Evolutionary conservation across 2,329 filamentous ascomycete species (phyloP), one percentile per base, ranked within the genome.

Genomic region (Alternaria sp.): DNA sequence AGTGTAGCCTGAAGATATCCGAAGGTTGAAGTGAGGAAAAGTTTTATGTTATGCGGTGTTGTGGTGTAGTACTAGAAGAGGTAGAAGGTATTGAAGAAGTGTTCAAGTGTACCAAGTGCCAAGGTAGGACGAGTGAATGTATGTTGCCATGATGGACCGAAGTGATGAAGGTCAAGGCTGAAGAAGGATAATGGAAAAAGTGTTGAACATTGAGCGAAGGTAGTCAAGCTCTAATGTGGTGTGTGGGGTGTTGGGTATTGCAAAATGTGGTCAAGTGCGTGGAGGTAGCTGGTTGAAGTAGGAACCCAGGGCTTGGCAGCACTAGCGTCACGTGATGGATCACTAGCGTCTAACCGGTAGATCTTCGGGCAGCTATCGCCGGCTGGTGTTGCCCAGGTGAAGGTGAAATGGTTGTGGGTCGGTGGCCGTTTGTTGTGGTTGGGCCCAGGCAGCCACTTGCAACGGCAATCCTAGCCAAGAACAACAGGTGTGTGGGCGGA

Each of bases 101-200:
- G 34, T 23, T 54, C 40, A 46, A 54, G 21, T 17, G 28, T 36
- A 45, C 58, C 45, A 58, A 61, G 58, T 57, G 54, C 54, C 58
- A 54, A 57, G 54, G 24, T 36, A 26, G 17, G 10, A 21, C 44
- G 53, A 51, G 55, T 59, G 55, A 59, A 55, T 54, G 55, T 51
- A 33, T 48, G 48, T 40, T 46, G 44, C 39, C 58, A 61, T 57
- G 31, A 37, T 56, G 14, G 9, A 55, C 36, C 46, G 17, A 54
- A 52, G 51, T 52, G 21, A 24, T 52, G 17, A 40, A 48, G 42
- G 48, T 39, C 13, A 11, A 40, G 39, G 13, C 51, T 17, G 29
- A 52, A 29, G 26, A 26, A 29, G 5, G 28, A 46, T 41, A 23
- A 41, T 5, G 3, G 0, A 41, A 21, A 1, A 41, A 41, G 6